phyloP scores from a whole-genome alignment of 2,329 filamentous ascomycete genomes.

The Celoporthe dispersa region DNA sequence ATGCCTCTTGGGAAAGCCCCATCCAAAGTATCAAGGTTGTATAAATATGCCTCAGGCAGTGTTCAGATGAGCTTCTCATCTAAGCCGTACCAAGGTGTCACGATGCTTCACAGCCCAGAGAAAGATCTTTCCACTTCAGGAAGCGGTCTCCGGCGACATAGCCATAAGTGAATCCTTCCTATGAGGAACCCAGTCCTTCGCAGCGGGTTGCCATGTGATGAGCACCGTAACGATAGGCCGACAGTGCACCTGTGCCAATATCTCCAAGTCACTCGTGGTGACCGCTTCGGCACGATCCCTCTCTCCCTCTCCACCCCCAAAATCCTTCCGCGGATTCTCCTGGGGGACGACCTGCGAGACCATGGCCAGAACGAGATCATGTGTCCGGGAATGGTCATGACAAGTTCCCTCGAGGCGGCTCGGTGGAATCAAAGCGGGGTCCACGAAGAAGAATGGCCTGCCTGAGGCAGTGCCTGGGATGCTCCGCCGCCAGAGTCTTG shows the following conservation, averaged over 20 bases:
- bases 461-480: conserved; percentile 1
- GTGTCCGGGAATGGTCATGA: background rate
- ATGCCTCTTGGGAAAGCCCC: background rate
- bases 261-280: background rate
- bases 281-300: background rate
- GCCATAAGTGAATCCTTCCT: background rate
- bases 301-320: background rate
- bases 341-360: background rate
- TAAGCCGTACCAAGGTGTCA: background rate
- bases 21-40: background rate
- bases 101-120: background rate
- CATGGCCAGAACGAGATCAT: background rate
- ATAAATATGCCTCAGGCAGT: background rate
- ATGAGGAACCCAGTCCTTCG: background rate
- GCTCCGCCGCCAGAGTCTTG: background rate
- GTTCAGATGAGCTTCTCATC: background rate
- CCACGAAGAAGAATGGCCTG: background rate
- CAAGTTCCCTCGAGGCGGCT: background rate
- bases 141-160: background rate
- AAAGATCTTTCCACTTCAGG: background rate
- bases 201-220: background rate
- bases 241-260: background rate
- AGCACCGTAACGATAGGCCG: background rate
- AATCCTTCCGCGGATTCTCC: background rate
- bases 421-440: background rate